Base-by-base conservation (phyloP, 2,329 filamentous ascomycete species). In the Aureobasidium sp. region DNA sequence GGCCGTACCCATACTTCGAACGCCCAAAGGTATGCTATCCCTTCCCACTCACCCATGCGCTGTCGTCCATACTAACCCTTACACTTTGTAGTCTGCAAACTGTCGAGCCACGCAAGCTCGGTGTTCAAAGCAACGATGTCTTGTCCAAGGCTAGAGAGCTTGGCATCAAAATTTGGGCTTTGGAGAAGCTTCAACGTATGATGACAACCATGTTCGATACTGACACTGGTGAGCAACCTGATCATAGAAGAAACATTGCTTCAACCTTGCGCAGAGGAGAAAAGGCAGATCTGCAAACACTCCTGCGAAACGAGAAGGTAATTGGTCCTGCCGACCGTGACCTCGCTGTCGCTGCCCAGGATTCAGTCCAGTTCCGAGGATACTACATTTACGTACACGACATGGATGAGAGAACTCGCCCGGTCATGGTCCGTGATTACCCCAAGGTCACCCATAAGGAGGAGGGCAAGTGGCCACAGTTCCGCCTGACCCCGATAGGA, bases 311-410 rank as follows among this genome's bases (percentile, higher is more conserved):
- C 61, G 94, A 99, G 76, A 90, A 91, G 65, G 79, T 95, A 63
- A 90, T 90, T 70, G 90, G 90, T 3, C 90, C 90, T 2, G 90
- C 89, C 27, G 92, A 97, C 72, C 86, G 91, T 63, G 92, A 96
- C 70, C 87, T 87, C n/a, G 87, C 87, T 8, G 88, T 90, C 6
- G 81, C 85, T 14, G 83, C 82, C 58, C 85, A 88, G 67, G 94
- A 97, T 64, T 78, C 96, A 72, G 81, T 87, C 59, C 82, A 87
- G 65, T 95, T 97, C 77, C 92, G 91, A 70, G 94, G 93, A 0
- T 90, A 87, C n/a, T 96, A 92, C 72, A 84, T 99, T 59, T 97
- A 97, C 70, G 83, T 99, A 54, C 93, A 96, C 73, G 94, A 97
- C 71, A 92, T 96, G 79, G 90, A 97, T 67, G 93, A 97, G 75